phyloP scores from a whole-genome alignment of 352 stramenopile species.

The Phytophthora pisi region DNA sequence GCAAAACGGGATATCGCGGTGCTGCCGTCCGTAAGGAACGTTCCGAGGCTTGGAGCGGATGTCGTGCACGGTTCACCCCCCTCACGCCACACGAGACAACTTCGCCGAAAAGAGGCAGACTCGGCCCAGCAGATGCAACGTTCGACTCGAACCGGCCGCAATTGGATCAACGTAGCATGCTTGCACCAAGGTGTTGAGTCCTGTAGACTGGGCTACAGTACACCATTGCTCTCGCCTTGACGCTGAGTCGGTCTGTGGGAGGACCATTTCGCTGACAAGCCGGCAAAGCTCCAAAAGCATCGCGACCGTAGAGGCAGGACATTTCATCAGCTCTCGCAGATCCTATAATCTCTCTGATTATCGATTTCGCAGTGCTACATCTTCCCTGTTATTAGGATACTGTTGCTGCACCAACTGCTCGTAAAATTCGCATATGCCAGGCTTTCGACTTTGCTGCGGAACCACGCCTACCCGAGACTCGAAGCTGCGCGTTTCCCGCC shows the following conservation, averaged over 20 bases:
- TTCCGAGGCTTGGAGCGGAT: conserved; percentile 1
- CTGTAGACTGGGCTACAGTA: background rate
- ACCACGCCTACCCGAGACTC: conserved; percentile 13
- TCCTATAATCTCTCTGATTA: background rate
- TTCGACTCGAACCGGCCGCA: background rate
- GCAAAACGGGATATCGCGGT: conserved; percentile 15
- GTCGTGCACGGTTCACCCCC: background rate
- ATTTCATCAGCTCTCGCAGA: background rate
- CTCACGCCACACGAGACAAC: background rate
- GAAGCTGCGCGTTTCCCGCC: background rate
- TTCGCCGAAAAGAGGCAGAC: conserved; percentile 14
- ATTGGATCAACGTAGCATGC: background rate
- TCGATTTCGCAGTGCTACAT: background rate
- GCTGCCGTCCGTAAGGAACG: conserved; percentile 1
- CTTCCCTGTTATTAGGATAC: background rate
- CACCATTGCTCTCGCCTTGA: background rate
- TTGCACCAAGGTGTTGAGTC: background rate
- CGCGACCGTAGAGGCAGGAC: background rate
- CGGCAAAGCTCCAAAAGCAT: conserved; percentile 1
- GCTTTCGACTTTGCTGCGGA: conserved; percentile 20
- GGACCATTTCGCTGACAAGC: background rate
- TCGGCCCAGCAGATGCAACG: background rate
- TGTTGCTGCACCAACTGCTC: background rate
- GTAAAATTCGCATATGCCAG: background rate
- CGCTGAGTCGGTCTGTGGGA: background rate